phyloP scores from a whole-genome alignment of 495 filamentous ascomycete genomes.

The Lichenothelia convexa region DNA sequence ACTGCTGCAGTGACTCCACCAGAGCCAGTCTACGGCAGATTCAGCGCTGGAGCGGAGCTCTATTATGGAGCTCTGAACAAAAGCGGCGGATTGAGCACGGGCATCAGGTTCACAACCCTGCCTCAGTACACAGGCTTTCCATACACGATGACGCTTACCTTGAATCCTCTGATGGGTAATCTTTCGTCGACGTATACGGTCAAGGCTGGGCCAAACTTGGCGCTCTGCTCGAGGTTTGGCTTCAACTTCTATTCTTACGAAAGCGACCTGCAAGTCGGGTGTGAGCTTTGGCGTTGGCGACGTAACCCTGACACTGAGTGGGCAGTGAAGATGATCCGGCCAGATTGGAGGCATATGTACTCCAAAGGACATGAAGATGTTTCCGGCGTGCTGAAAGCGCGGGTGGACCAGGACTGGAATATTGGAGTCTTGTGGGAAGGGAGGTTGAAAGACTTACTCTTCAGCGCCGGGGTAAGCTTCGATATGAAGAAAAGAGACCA shows the following conservation, averaged over 20 bases:
- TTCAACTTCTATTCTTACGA: conserved; percentile 99
- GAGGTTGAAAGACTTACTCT: conserved; percentile 75
- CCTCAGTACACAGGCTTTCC: conserved; percentile 75
- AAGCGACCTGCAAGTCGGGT: conserved; percentile 75
- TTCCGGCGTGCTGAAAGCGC: conserved; percentile 75
- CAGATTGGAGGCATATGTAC: conserved; percentile 11
- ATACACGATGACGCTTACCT: conserved; percentile 60
- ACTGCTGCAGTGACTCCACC: conserved; percentile 3
- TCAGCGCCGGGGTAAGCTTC: conserved; percentile 67
- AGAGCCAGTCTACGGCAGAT: conserved; percentile 17
- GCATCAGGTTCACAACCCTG: conserved; percentile 74
- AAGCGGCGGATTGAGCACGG: conserved; percentile 63
- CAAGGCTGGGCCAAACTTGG: conserved; percentile 58
- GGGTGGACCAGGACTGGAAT: conserved; percentile 67
- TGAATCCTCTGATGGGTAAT: conserved; percentile 87
- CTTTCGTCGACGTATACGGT: conserved; percentile 80
- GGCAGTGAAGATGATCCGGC: conserved; percentile 16
- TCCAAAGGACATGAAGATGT: conserved; percentile 38
- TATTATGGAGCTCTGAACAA: conserved; percentile 92
- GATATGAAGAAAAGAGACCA: conserved; percentile 51
- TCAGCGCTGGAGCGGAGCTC: conserved; percentile 57
- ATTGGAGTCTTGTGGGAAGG: conserved; percentile 88
- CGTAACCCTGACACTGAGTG: conserved; percentile 23
- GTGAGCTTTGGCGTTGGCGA: conserved; percentile 66
- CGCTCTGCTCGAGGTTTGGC: conserved; percentile 76